Evolutionary conservation across 495 filamentous ascomycete species (phyloP).

Genomic region (Bombardia bombarda): DNA sequence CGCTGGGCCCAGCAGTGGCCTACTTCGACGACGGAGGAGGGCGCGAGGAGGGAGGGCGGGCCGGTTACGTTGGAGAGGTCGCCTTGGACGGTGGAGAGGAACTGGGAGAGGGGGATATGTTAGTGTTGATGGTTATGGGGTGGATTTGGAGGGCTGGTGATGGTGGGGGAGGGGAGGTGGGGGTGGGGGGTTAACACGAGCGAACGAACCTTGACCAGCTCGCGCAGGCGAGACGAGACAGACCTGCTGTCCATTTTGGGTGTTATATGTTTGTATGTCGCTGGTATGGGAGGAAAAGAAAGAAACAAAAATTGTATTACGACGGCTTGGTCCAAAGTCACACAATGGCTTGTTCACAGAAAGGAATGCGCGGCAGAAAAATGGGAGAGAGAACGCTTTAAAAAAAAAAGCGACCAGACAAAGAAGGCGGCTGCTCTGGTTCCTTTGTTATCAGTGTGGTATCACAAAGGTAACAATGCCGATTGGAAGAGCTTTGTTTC

Average conservation of each 20-base stretch:
- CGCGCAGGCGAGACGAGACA: constrained; percentile 9
- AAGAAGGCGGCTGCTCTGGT: neutral
- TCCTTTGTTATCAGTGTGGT: neutral
- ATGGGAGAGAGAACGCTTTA: neutral
- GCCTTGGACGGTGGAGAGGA: constrained; percentile 76
- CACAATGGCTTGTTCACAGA: neutral
- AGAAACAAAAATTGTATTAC: neutral
- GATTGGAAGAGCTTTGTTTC: neutral
- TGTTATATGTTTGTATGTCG: neutral
- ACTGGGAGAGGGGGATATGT: constrained; percentile 35
- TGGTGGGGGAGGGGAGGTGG: neutral
- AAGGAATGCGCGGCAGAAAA: neutral
- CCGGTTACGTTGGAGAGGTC: constrained; percentile 81
- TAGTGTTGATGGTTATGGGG: constrained; percentile 1
- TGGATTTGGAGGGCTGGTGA: neutral
- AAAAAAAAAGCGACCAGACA: neutral
- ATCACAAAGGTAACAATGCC: neutral
- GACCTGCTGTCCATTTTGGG: constrained; percentile 10
- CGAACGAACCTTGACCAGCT: constrained; percentile 11
- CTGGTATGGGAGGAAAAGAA: neutral
- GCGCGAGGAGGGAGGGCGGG: constrained; percentile 75
- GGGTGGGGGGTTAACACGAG: neutral
- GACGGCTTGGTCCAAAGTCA: too few relatives aligned
- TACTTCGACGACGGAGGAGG: constrained; percentile 74
- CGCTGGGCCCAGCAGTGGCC: constrained; percentile 85